Evolutionary conservation across 257 asterid genomes (phyloP).

Genomic region (Lycium barbarum): DNA sequence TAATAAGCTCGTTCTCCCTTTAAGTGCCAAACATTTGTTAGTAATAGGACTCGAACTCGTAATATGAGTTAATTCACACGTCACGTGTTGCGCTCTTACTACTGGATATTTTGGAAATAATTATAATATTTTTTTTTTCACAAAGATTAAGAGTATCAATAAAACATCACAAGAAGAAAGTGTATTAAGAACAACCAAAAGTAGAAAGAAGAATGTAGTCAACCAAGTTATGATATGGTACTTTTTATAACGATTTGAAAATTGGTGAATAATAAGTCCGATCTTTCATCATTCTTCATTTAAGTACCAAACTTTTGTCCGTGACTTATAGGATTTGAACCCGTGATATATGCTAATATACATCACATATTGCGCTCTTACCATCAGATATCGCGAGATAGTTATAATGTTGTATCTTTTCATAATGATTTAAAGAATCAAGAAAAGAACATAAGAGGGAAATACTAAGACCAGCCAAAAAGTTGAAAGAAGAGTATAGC

Average conservation of each 20-base stretch:
- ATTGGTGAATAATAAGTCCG: neutral
- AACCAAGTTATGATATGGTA: no score
- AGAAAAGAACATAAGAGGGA: neutral
- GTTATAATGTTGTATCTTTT: neutral
- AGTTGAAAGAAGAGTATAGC: constrained; percentile 13
- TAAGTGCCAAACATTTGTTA: neutral
- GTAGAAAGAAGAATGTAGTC: neutral
- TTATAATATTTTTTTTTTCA: neutral
- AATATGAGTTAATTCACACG: neutral
- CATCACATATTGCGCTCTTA: neutral
- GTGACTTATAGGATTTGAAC: neutral
- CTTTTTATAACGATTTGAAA: neutral
- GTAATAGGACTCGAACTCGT: neutral
- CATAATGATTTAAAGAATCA: neutral
- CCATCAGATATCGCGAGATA: neutral
- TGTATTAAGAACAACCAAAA: neutral
- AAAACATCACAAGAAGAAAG: neutral
- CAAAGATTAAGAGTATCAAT: neutral
- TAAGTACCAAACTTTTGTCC: neutral
- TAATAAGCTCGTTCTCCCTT: neutral
- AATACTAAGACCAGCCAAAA: neutral
- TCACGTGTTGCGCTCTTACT: neutral
- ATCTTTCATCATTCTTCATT: neutral
- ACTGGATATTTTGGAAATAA: neutral
- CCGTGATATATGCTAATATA: neutral